Percentiles rank a stretch among this genome's conserved stretches.
Evolutionary conservation across 179 eudicot species (phyloP).

Genomic region (Patellifolia procumbens): DNA sequence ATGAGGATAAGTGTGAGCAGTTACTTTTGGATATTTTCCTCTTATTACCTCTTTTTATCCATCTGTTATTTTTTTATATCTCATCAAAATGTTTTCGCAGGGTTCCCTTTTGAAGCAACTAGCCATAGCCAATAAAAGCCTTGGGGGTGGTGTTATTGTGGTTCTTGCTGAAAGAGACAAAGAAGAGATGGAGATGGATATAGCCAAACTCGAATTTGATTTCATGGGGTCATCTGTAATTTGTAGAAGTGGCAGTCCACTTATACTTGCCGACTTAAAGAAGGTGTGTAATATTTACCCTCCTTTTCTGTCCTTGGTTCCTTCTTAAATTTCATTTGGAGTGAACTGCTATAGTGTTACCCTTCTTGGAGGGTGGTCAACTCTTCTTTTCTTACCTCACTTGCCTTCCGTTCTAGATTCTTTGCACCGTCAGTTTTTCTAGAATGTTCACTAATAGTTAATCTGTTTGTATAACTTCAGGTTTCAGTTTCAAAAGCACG

Average conservation of each 20-base stretch:
- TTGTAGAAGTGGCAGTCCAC: constrained; percentile 98
- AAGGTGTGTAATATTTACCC: constrained; percentile 52
- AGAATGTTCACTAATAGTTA: background rate
- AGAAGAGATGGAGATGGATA: constrained; percentile 97
- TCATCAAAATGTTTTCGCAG: constrained; percentile 33
- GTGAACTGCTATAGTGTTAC: background rate
- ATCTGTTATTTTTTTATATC: background rate
- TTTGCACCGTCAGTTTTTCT: background rate
- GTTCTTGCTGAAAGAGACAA: constrained; percentile 97
- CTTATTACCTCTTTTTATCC: background rate
- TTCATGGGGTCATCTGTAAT: constrained; percentile 94
- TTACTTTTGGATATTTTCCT: background rate
- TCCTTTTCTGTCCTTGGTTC: background rate
- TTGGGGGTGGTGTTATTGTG: constrained; percentile 90
- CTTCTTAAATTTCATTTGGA: background rate
- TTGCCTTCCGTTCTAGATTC: background rate
- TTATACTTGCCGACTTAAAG: constrained; percentile 91
- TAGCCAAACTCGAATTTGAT: constrained; percentile 80
- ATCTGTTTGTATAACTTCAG: constrained; percentile 37
- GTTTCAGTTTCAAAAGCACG: constrained; percentile 97
- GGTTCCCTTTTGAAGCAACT: constrained; percentile 95
- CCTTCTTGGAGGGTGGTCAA: background rate
- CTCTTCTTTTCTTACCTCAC: background rate
- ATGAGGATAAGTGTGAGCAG: background rate
- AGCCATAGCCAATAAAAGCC: constrained; percentile 91